A percentile compares a stretch with the other conserved stretches of the same genome.
Conservation (phyloP, 192 early-diverging fungal genomes). For the Chytriomyces sp. region DNA sequence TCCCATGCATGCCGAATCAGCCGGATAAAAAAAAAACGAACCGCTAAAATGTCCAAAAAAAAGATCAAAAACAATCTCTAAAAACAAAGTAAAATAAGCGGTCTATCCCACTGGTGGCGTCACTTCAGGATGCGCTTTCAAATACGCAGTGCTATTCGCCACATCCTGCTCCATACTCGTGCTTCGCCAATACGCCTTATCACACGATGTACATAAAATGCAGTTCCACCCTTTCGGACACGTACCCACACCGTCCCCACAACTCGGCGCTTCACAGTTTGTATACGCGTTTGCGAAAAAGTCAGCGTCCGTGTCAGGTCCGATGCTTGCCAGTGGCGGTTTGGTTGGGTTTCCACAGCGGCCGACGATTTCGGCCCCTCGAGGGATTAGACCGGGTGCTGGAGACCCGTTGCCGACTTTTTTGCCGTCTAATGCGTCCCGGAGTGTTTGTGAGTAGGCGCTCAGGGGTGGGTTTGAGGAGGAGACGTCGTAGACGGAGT, state of each 20-base stretch:
- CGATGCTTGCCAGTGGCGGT: neutral
- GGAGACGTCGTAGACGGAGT: slow-evolving; percentile 23
- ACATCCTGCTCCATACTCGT: slow-evolving; percentile 1
- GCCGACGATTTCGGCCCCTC: neutral
- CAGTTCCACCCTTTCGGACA: neutral
- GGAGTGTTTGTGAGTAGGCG: slow-evolving; percentile 2
- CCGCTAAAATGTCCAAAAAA: too few species aligned
- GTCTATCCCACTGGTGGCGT: neutral
- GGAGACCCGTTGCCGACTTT: slow-evolving; percentile 20
- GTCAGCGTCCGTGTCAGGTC: neutral
- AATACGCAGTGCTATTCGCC: neutral
- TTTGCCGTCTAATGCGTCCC: slow-evolving; percentile 6
- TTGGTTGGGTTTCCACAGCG: neutral
- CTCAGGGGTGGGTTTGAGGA: slow-evolving; percentile 7
- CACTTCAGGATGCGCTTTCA: neutral
- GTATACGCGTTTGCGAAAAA: neutral
- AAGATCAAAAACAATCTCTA: too few species aligned
- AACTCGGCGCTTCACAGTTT: neutral
- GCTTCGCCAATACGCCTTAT: neutral
- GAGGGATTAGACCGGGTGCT: neutral
- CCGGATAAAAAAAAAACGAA: too few species aligned
- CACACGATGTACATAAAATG: neutral
- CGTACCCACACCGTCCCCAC: neutral
- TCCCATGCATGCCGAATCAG: too few species aligned
- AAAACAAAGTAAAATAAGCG: too few species aligned